phyloP scores from a whole-genome alignment of 345 rosid species.

The Brassica rapa region DNA sequence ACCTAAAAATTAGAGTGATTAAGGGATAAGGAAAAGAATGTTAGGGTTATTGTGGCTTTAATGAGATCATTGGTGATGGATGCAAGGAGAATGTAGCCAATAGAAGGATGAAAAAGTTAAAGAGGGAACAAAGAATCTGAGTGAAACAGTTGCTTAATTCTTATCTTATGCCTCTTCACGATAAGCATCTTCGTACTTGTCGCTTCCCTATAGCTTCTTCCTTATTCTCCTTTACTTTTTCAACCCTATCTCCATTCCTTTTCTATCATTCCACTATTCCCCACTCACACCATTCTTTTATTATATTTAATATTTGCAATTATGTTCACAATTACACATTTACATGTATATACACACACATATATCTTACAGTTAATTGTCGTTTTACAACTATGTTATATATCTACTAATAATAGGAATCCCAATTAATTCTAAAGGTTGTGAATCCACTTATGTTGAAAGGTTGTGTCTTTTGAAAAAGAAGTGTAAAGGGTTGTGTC shows the following conservation, averaged over 20 bases:
- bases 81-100: constrained; percentile 25
- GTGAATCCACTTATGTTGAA: too few relatives aligned
- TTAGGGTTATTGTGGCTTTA: constrained; percentile 14
- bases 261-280: constrained; percentile 15
- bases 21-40: not conserved
- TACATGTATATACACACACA: not conserved
- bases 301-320: not conserved
- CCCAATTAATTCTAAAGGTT: too few relatives aligned
- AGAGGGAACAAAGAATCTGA: constrained; percentile 30
- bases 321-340: not conserved
- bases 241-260: constrained; percentile 31
- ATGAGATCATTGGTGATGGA: constrained; percentile 25
- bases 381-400: not conserved
- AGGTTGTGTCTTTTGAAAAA: too few relatives aligned
- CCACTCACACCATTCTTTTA: constrained; percentile 11
- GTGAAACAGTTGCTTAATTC: constrained; percentile 21
- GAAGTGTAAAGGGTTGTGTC: too few relatives aligned
- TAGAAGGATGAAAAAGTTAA: constrained; percentile 13
- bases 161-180: constrained; percentile 25
- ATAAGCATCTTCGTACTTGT: constrained; percentile 39
- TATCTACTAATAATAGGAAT: too few relatives aligned
- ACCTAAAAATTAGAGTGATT: not conserved
- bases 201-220: constrained; percentile 41
- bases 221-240: constrained; percentile 25
- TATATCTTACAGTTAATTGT: not conserved